Conservation (phyloP, 2,329 filamentous ascomycete genomes). For the Diatrype stigma region DNA sequence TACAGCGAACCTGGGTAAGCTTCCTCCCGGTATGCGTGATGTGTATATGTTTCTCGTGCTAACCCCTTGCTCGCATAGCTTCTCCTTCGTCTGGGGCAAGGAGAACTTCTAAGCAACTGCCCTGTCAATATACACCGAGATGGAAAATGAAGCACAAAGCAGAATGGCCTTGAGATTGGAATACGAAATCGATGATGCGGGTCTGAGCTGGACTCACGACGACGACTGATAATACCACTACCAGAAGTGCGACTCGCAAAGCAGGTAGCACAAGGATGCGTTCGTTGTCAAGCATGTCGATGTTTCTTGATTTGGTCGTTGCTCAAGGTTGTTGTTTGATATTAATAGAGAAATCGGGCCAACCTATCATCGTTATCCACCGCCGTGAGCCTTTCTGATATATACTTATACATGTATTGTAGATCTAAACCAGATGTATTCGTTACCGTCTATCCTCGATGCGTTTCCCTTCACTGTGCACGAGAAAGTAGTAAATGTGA, state of each 20-base stretch:
- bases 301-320: too few relatives aligned
- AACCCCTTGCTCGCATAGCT: conserved; percentile 33
- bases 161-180: conserved; percentile 26
- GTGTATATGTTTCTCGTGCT: background rate
- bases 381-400: too few relatives aligned
- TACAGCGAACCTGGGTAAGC: conserved; percentile 77
- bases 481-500: too few relatives aligned
- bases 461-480: too few relatives aligned
- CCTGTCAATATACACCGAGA: background rate
- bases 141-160: conserved; percentile 23
- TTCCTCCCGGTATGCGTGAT: background rate
- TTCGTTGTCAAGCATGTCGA: background rate
- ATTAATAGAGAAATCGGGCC: too few relatives aligned
- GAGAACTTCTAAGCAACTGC: conserved; percentile 56
- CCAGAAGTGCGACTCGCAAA: background rate
- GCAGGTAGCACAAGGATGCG: background rate
- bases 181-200: background rate
- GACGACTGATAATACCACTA: background rate
- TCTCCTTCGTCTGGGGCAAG: conserved; percentile 65
- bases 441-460: too few relatives aligned
- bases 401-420: too few relatives aligned
- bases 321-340: too few relatives aligned
- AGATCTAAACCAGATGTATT: too few relatives aligned
- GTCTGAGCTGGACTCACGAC: background rate
- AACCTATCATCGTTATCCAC: too few relatives aligned